These are phyloP conservation scores for Talaromyces sp. DNA, from an alignment of 2,329 filamentous ascomycete species.

Conservation along the genomic window DNA sequence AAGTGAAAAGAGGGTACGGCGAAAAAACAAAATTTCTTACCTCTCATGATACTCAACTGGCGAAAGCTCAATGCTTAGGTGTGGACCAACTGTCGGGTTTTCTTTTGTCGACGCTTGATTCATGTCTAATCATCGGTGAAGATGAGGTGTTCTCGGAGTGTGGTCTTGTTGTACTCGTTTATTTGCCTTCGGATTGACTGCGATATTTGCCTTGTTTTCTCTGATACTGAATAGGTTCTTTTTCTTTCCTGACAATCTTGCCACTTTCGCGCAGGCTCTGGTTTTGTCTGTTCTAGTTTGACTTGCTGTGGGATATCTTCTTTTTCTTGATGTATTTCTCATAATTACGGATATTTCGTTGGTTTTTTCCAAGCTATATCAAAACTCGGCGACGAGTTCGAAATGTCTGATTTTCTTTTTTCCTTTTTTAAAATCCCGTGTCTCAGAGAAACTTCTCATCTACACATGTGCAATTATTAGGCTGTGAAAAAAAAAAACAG, in stretches of 20 bases:
- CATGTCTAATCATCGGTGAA: conserved; percentile 13
- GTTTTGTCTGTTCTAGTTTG: not conserved
- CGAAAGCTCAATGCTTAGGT: conserved; percentile 13
- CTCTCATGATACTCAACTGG: conserved; percentile 10
- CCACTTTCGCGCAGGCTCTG: not conserved
- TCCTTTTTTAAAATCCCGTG: conserved; percentile 1
- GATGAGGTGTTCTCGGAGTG: conserved; percentile 17
- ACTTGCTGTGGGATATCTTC: not conserved
- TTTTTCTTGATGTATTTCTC: conserved; percentile 14
- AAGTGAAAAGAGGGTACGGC: conserved; percentile 7
- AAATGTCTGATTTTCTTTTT: conserved; percentile 4
- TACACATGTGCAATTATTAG: conserved; percentile 8
- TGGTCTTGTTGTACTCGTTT: conserved; percentile 16
- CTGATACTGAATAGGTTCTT: conserved; percentile 5
- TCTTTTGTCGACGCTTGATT: conserved; percentile 5
- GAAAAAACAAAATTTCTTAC: not conserved
- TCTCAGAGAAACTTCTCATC: conserved; percentile 8
- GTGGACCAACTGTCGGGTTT: conserved; percentile 6
- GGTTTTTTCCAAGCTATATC: not conserved
- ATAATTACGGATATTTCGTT: conserved; percentile 7
- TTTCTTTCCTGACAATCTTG: not conserved
- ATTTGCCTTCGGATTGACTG: conserved; percentile 16
- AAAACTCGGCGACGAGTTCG: not conserved
- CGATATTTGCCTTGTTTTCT: conserved; percentile 11
- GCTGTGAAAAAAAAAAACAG: conserved; percentile 5